Percentiles rank a stretch among this genome's conserved stretches.
These are phyloP conservation scores for Athelia psychrophila DNA, from an alignment of 1,284 basidiomycete species.

Conservation along the genomic window DNA sequence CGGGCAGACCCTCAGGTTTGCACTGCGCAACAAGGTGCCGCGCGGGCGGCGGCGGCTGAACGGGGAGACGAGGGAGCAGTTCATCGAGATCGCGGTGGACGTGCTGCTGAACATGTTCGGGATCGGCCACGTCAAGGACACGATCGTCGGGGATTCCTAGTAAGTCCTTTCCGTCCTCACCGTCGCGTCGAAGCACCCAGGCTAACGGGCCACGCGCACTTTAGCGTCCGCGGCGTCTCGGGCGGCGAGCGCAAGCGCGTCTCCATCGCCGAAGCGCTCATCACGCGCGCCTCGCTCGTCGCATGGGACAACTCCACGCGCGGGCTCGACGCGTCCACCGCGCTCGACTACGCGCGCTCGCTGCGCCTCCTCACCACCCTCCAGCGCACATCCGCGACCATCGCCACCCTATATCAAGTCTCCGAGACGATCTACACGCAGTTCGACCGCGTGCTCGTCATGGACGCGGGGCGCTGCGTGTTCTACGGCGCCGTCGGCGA, in stretches of 20 bases:
- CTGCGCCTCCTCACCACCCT: background rate
- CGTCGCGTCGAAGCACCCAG: too few species aligned
- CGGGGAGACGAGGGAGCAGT: background rate
- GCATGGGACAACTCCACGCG: background rate
- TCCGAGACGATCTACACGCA: background rate
- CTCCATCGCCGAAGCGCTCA: background rate
- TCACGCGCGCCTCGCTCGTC: background rate
- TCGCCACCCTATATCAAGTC: background rate
- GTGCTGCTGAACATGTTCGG: conserved; percentile 1
- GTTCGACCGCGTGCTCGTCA: background rate
- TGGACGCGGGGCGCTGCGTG: background rate
- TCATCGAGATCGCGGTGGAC: background rate
- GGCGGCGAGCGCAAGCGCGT: background rate
- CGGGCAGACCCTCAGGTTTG: background rate
- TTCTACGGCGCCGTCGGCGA: background rate
- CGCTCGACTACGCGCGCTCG: conserved; percentile 1
- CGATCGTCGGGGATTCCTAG: conserved; percentile 11
- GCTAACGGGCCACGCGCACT: too few species aligned
- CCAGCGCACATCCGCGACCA: conserved; percentile 12
- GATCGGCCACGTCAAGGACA: background rate
- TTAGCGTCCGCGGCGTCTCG: background rate
- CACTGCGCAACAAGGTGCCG: background rate
- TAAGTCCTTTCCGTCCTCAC: background rate
- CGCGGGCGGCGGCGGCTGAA: background rate
- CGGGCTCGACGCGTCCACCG: background rate